These are phyloP conservation scores for Pseudopediastrum boryanum DNA, from an alignment of 139 green algal species.

Conservation along the genomic window DNA sequence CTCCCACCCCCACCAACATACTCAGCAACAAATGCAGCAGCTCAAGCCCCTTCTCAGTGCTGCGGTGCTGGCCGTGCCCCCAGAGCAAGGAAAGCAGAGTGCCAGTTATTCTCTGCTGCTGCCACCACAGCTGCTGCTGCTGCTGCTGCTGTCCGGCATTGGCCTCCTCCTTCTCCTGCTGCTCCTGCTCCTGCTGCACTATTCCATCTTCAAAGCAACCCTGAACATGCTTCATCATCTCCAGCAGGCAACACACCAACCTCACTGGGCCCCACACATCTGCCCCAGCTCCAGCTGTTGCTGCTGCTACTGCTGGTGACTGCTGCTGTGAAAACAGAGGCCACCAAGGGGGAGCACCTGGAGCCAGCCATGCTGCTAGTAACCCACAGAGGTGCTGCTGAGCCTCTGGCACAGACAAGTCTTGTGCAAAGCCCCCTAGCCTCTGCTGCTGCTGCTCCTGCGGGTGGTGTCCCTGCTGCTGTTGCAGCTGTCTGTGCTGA, in stretches of 20 bases:
- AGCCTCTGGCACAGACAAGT: too few relatives aligned
- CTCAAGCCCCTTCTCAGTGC: not conserved
- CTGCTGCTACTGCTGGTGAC: too few relatives aligned
- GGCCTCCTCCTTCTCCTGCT: conserved; percentile 10
- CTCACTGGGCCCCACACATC: not conserved
- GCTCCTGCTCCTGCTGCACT: not conserved
- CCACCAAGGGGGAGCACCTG: too few relatives aligned
- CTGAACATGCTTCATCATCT: conserved; percentile 22
- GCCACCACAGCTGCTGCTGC: conserved; percentile 26
- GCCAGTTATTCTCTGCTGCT: not conserved
- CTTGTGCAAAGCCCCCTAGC: too few relatives aligned
- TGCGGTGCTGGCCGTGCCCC: not conserved
- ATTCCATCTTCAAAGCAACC: too few relatives aligned
- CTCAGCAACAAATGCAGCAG: conserved; percentile 4
- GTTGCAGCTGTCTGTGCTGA: too few relatives aligned
- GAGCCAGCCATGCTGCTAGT: too few relatives aligned
- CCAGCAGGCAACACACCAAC: conserved; percentile 17
- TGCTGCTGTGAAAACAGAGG: too few relatives aligned
- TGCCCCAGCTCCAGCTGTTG: not conserved
- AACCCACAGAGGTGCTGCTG: too few relatives aligned
- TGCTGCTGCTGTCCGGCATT: conserved; percentile 1
- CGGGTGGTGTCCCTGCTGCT: too few relatives aligned
- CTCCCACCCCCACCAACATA: not conserved
- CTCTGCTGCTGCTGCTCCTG: too few relatives aligned
- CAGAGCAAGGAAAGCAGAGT: too few relatives aligned